Percentiles rank a stretch among this genome's conserved stretches.
Evolutionary conservation across 2,329 filamentous ascomycete species (phyloP).

Genomic region (Microthyrium microscopicum): DNA sequence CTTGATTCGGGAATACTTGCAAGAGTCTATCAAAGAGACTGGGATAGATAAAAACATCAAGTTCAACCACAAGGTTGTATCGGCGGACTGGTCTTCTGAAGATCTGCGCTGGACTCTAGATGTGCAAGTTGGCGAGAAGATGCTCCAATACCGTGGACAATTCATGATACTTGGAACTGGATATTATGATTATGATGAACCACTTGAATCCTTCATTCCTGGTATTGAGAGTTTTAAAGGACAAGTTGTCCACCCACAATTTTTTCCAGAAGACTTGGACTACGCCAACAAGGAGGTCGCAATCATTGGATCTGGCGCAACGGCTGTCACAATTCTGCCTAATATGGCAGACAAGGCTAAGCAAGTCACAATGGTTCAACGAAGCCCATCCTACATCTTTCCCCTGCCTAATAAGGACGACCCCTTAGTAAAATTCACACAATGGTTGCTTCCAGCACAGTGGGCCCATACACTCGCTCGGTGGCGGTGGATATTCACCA

Average conservation of each 20-base stretch:
- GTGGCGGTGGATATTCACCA: conserved; percentile 33
- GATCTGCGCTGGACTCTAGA: conserved; percentile 31
- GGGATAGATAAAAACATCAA: conserved; percentile 30
- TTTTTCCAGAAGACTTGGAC: conserved; percentile 56
- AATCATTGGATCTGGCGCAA: conserved; percentile 63
- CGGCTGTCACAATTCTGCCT: conserved; percentile 61
- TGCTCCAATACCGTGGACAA: conserved; percentile 21
- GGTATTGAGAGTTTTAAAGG: conserved; percentile 51
- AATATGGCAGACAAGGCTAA: conserved; percentile 46
- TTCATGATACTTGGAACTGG: conserved; percentile 47
- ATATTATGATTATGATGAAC: conserved; percentile 57
- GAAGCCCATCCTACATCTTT: conserved; percentile 56
- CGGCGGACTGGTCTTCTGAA: conserved; percentile 28
- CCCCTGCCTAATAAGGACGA: conserved; percentile 26
- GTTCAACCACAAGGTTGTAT: conserved; percentile 25
- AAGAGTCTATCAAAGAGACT: conserved; percentile 24
- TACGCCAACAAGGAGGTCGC: conserved; percentile 51
- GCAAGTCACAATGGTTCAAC: conserved; percentile 64
- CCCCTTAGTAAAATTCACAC: conserved; percentile 21
- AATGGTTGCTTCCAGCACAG: conserved; percentile 15
- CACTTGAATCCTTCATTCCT: conserved; percentile 44
- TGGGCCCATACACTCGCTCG: conserved; percentile 29
- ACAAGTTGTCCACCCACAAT: conserved; percentile 50
- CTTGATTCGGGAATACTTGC: conserved; percentile 27
- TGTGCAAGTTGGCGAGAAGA: conserved; percentile 20